Conservation (phyloP, 345 rosid genomes). For the Lenwebbia sp. region DNA sequence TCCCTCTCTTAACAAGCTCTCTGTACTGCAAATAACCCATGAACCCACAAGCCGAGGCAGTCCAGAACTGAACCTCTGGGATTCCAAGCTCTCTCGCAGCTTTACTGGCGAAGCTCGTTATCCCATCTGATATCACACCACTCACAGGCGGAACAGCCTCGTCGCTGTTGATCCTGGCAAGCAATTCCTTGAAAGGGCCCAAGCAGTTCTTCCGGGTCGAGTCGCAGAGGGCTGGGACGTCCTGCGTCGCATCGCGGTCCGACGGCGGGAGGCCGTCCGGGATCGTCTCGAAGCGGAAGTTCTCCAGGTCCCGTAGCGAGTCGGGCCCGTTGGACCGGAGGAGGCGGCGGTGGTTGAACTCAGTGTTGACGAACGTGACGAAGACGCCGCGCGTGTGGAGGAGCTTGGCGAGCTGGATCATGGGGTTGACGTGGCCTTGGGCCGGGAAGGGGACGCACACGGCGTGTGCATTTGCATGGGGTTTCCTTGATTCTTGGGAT, state of each 20-base stretch:
- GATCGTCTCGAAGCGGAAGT: conserved; percentile 13
- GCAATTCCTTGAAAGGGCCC: conserved; percentile 9
- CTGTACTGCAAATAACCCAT: conserved; percentile 17
- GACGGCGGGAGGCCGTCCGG: conserved; percentile 19
- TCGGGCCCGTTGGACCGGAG: conserved; percentile 7
- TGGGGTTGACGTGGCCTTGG: conserved; percentile 32
- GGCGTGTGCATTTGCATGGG: conserved; percentile 8
- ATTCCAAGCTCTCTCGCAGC: conserved; percentile 19
- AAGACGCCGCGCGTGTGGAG: conserved; percentile 19
- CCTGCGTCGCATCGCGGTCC: conserved; percentile 4
- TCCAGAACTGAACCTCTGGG: conserved; percentile 18
- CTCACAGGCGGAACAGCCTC: conserved; percentile 7
- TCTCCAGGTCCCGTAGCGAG: neutral
- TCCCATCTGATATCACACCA: conserved; percentile 20
- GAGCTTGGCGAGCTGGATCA: conserved; percentile 31
- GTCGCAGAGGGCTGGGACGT: neutral
- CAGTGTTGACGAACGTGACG: conserved; percentile 27
- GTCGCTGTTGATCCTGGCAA: conserved; percentile 2
- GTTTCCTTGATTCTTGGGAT: neutral
- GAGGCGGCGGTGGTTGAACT: conserved; percentile 14
- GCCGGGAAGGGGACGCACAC: conserved; percentile 23
- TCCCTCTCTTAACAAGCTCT: conserved; percentile 17
- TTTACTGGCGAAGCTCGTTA: conserved; percentile 3
- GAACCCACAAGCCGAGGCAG: conserved; percentile 23
- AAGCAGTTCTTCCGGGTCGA: conserved; percentile 2